These are phyloP conservation scores for Phytophthora hibernalis DNA, from an alignment of 352 stramenopile species.

Conservation along the genomic window DNA sequence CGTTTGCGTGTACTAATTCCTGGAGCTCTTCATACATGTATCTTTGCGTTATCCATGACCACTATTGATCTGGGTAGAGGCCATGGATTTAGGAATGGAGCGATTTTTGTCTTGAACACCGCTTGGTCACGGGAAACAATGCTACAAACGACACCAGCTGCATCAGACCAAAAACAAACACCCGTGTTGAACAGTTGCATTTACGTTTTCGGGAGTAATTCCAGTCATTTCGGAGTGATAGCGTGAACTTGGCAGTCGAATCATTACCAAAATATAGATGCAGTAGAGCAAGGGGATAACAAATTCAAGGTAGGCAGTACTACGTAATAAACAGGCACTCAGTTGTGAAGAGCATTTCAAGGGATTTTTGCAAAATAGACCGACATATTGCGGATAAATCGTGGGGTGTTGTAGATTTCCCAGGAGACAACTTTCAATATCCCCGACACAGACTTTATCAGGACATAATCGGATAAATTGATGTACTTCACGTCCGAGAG, in stretches of 20 bases:
- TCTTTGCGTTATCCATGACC: too few species aligned
- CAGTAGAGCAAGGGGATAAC: slow-evolving; percentile 39
- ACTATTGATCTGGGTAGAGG: too few species aligned
- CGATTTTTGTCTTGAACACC: too few species aligned
- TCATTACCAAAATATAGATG: slow-evolving; percentile 15
- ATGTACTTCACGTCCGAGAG: neutral
- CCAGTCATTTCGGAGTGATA: slow-evolving; percentile 6
- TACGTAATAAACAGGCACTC: slow-evolving; percentile 38
- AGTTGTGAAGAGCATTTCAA: slow-evolving; percentile 24
- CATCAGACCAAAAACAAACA: slow-evolving; percentile 19
- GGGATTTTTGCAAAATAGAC: slow-evolving; percentile 5
- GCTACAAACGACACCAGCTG: slow-evolving; percentile 25
- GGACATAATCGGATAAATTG: neutral
- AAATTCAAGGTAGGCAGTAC: slow-evolving; percentile 42
- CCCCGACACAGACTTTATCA: neutral
- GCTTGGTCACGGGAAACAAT: slow-evolving; percentile 16
- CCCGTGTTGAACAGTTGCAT: slow-evolving; percentile 1
- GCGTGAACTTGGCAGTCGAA: slow-evolving; percentile 18
- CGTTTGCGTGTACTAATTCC: too few species aligned
- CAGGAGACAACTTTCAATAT: neutral
- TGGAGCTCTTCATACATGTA: too few species aligned
- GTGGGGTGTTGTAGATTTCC: neutral
- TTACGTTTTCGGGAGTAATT: neutral
- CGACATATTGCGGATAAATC: neutral
- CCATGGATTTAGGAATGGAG: too few species aligned